Evolutionary conservation across 2,329 filamentous ascomycete species (phyloP).

Genomic region (Microdochium bolleyi): DNA sequence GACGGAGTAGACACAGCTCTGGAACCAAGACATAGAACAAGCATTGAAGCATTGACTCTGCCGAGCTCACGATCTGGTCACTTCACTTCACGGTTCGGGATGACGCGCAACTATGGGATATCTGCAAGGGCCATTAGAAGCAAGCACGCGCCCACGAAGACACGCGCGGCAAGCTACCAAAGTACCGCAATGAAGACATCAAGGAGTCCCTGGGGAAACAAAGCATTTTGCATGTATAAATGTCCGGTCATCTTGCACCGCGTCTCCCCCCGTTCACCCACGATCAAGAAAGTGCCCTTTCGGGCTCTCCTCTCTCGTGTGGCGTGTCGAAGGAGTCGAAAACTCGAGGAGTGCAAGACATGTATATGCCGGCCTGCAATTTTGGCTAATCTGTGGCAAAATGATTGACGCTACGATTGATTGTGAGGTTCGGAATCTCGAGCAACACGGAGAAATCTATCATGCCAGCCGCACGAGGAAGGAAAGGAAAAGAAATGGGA

Average conservation of each 20-base stretch:
- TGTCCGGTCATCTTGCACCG: slow-evolving; percentile 32
- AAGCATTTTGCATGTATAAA: slow-evolving; percentile 9
- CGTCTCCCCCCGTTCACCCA: not conserved
- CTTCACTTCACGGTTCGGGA: too few species aligned
- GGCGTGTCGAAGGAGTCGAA: not conserved
- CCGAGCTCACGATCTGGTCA: too few species aligned
- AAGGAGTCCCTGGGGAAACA: too few species aligned
- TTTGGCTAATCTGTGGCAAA: slow-evolving; percentile 37
- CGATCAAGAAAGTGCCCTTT: not conserved
- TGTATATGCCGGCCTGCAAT: slow-evolving; percentile 60
- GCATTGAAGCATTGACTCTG: too few species aligned
- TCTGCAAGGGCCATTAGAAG: too few species aligned
- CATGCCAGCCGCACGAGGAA: slow-evolving; percentile 76
- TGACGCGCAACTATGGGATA: too few species aligned
- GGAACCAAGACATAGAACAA: too few species aligned
- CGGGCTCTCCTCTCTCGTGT: too few species aligned
- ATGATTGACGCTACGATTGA: slow-evolving; percentile 17
- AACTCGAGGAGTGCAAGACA: not conserved
- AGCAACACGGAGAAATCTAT: slow-evolving; percentile 74
- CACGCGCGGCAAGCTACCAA: too few species aligned
- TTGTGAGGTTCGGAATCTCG: slow-evolving; percentile 20
- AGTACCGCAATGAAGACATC: too few species aligned
- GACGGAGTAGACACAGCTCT: too few species aligned
- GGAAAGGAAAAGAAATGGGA: slow-evolving; percentile 34
- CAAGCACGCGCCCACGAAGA: too few species aligned